These are phyloP conservation scores for Salvia splendens DNA, from an alignment of 257 asterid species.

Conservation along the genomic window DNA sequence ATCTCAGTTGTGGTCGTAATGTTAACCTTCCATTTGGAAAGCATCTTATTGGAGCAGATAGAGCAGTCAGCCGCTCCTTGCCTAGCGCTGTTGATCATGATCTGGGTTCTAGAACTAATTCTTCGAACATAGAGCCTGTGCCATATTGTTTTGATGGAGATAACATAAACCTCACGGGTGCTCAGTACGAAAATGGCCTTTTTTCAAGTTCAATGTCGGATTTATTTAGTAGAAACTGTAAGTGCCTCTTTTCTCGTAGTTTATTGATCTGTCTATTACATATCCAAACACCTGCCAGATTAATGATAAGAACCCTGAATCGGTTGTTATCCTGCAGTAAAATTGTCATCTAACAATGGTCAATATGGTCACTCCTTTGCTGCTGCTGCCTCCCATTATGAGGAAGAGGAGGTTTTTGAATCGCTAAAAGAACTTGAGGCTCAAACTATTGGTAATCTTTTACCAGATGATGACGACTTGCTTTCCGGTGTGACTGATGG, in stretches of 20 bases:
- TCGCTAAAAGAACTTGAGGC: constrained; percentile 96
- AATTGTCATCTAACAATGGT: constrained; percentile 61
- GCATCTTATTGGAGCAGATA: constrained; percentile 47
- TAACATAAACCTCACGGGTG: constrained; percentile 57
- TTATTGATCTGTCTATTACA: constrained; percentile 7
- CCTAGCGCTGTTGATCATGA: constrained; percentile 70
- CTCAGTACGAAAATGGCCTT: constrained; percentile 81
- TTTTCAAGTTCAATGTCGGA: constrained; percentile 95
- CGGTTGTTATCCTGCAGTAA: constrained; percentile 58
- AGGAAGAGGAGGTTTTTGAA: constrained; percentile 81
- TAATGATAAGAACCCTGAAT: constrained; percentile 15
- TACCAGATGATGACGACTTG: constrained; percentile 97
- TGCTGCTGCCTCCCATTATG: constrained; percentile 59
- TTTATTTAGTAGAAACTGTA: constrained; percentile 74
- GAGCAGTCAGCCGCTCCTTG: constrained; percentile 62
- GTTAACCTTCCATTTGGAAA: constrained; percentile 48
- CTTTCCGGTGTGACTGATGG: constrained; percentile 94
- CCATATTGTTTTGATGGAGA: constrained; percentile 62
- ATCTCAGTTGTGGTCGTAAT: constrained; percentile 59
- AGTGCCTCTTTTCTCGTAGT: constrained; percentile 34
- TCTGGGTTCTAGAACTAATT: constrained; percentile 51
- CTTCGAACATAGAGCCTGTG: constrained; percentile 48
- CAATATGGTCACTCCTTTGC: constrained; percentile 65
- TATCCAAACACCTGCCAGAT: constrained; percentile 13
- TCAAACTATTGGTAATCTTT: constrained; percentile 91